Base-by-base conservation (phyloP, 2,329 filamentous ascomycete genomes). In the Chaetomium olivaceum region DNA sequence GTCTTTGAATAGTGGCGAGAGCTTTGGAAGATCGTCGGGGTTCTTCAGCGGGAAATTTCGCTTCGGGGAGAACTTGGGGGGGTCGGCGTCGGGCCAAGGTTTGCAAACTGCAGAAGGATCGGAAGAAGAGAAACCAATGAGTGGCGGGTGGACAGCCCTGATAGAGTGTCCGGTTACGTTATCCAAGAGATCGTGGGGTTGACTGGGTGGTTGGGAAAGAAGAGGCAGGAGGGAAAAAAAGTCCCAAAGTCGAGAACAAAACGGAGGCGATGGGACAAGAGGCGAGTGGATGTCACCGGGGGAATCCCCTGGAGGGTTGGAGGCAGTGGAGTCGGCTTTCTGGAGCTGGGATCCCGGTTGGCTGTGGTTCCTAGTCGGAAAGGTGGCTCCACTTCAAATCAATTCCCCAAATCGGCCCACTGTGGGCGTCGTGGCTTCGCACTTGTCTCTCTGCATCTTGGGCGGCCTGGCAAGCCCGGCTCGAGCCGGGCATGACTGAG, bases 101-200 rank as follows among this genome's bases (percentile, higher is more conserved):
- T 11, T 48, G 59, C 27, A 48, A 43, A 36, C 31, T 23, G 27
- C 33, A 29, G 4, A 59, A 56, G 29, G 61, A 63, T 27, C 46
- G 64, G 56, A 57, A 36, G 55, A 54, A 61, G 56, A 21, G 54
- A 25, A n/a, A 59, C n/a, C 51, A 66, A 63, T 19, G 64, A 66
- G 50, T 19, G 64, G 62, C 64, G n/a, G 29, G 19, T 11, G 51
- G 63, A 62, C 21, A 33, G 48, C 6, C 48, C 33, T 36, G 33
- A 5, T 46, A 29, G 23, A 19, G 51, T 31, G 52, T 52, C 52
- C 51, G 39, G 36, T 23, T 57, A 55, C 4, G 43, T 12, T 63
- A 58, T 50, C 55, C 43, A 50, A 62, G 29, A 48, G 64, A 66
- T 62, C 48, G 60, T 62, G 55, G 59, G 64, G 55, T 58, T 61